Percentiles rank a stretch among this genome's conserved stretches.
These are phyloP conservation scores for Rauvolfia tetraphylla DNA, from an alignment of 257 asterid species.

Conservation along the genomic window DNA sequence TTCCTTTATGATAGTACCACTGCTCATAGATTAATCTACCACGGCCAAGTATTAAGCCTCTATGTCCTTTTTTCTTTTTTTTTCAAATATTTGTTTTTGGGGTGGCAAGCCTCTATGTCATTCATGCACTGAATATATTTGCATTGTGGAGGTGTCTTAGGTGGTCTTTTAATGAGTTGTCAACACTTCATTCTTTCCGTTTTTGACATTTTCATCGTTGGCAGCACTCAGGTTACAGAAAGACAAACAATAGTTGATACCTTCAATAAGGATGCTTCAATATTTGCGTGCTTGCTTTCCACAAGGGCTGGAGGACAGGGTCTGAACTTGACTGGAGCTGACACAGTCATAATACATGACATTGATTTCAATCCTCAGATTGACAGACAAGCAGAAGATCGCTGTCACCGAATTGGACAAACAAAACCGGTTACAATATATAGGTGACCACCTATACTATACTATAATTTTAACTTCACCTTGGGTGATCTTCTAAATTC, in stretches of 20 bases:
- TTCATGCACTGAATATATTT: neutral
- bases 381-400: slow-evolving; percentile 97
- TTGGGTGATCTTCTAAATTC: neutral
- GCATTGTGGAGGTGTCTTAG: neutral
- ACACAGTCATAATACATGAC: slow-evolving; percentile 92
- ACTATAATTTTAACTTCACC: too few relatives aligned
- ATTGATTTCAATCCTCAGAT: slow-evolving; percentile 99
- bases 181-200: neutral
- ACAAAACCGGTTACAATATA: slow-evolving; percentile 89
- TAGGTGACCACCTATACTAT: slow-evolving; percentile 39
- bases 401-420: slow-evolving; percentile 98
- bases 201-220: slow-evolving; percentile 20
- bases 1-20: neutral
- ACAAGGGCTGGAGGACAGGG: slow-evolving; percentile 99
- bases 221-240: slow-evolving; percentile 93
- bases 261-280: slow-evolving; percentile 82
- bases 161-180: neutral
- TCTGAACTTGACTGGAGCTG: slow-evolving; percentile 90
- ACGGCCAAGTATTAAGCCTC: neutral
- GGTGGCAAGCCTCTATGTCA: too few relatives aligned
- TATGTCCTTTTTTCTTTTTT: too few relatives aligned
- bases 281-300: slow-evolving; percentile 91
- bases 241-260: slow-evolving; percentile 94
- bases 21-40: neutral
- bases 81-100: too few relatives aligned